Base-by-base conservation (phyloP, 2,329 filamentous ascomycete genomes). In the Fusarium duplospermum region DNA sequence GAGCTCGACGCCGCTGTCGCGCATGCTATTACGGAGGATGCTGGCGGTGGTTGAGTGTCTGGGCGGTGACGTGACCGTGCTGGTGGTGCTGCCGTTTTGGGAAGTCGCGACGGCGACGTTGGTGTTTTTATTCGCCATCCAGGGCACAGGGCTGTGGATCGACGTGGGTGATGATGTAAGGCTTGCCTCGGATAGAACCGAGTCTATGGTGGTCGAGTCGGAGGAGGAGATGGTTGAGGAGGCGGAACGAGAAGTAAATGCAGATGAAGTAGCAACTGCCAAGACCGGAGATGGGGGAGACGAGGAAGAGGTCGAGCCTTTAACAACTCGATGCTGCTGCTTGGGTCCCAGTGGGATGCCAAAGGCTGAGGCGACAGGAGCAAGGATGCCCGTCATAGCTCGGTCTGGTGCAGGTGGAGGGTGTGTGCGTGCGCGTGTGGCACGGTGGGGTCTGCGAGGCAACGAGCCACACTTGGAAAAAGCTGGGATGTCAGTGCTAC, bases 331-430 rank as follows among this genome's bases (percentile, higher is more conserved):
- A 73, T 77, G 77, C 31, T 77, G 77, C 31, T 33, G 31, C 69
- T 76, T 77, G 8, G 78, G 76, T n/a, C 74, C 67, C 35, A 79
- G 66, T 22, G 80, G 74, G 33, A 82, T 67, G 65, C 82, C 81
- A 74, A 83, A 82, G 57, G 81, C 82, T 33, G 81, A 82, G 60
- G 78, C 75, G 42, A 82, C 73, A 50, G 81, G 81, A 70, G 76
- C 79, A 27, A 81, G 62, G 62, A 81, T 78, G 42, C 76, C 79
- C 70, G 81, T 80, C 81, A 82, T 83, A 67, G 57, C 64, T 40
- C 27, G 56, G 45, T 47, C 14, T 47, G 42, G 42, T 5, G 20
- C 20, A 47, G 36, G 64, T 73, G 62, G 66, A 56, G 62, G 59
- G 64, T 20, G 54, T 20, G 54, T 24, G 14, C n/a, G 54, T 35